Conservation (phyloP, 164 flowering plant genomes). For the Berberis vulgaris region DNA sequence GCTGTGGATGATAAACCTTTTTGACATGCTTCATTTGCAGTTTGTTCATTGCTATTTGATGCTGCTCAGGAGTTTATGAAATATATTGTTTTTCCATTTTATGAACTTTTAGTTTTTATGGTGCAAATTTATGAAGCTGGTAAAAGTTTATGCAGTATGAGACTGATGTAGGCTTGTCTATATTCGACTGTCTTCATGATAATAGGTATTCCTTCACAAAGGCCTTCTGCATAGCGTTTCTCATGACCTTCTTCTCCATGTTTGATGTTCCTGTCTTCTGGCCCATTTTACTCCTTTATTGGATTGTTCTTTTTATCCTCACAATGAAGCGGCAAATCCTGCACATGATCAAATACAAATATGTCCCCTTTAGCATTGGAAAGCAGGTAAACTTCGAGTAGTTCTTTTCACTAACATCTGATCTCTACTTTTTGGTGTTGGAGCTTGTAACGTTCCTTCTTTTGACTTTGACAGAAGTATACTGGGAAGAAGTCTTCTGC, state of each 20-base stretch:
- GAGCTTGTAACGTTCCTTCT: neutral
- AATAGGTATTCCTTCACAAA: no score
- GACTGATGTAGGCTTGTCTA: no score
- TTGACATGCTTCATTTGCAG: neutral
- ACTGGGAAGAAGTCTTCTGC: constrained; percentile 36
- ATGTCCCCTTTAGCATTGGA: constrained; percentile 59
- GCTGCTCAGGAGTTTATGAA: neutral
- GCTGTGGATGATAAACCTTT: neutral
- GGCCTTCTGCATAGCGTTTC: neutral
- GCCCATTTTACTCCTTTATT: constrained; percentile 67
- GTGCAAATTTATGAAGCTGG: neutral
- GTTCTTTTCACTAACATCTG: neutral
- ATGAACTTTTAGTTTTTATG: no score
- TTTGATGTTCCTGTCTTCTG: constrained; percentile 44
- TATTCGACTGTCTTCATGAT: no score
- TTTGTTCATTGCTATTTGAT: neutral
- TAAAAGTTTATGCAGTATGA: neutral
- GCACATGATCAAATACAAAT: constrained; percentile 74
- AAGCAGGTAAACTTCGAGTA: constrained; percentile 45
- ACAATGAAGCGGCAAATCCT: constrained; percentile 78
- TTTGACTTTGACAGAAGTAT: constrained; percentile 33
- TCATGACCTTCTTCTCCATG: neutral
- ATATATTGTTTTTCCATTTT: no score
- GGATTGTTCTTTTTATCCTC: constrained; percentile 66
- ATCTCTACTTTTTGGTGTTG: neutral